phyloP scores from a whole-genome alignment of 441 rosid species.

The Gossypium davidsonii region DNA sequence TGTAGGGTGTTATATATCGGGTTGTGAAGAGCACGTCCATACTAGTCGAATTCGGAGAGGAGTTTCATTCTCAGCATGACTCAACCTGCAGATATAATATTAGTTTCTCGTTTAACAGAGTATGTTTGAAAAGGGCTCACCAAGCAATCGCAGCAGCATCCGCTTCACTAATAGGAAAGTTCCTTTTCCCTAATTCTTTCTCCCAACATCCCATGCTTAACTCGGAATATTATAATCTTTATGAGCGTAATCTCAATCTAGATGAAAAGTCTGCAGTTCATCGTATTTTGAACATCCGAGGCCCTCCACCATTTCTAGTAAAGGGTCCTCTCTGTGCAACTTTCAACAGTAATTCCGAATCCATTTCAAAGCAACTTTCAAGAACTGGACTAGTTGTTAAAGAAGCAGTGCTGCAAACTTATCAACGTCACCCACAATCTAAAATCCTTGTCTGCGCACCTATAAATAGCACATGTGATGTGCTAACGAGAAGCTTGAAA shows the following conservation, averaged over 20 bases:
- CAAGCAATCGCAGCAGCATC: constrained; percentile 36
- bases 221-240: not conserved
- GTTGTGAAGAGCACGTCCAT: constrained; percentile 23
- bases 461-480: constrained; percentile 33
- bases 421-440: not conserved
- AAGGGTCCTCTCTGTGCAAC: constrained; percentile 24
- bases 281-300: constrained; percentile 20
- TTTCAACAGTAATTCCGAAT: not conserved
- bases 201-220: not conserved
- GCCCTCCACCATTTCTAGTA: constrained; percentile 32
- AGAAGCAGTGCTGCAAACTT: constrained; percentile 27
- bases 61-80: constrained; percentile 29
- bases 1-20: constrained; percentile 32
- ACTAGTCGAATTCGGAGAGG: constrained; percentile 34
- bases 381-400: constrained; percentile 21
- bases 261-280: constrained; percentile 15
- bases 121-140: constrained; percentile 38
- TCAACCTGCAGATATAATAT: constrained; percentile 25
- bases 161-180: constrained; percentile 18
- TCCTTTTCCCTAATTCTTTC: constrained; percentile 27
- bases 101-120: constrained; percentile 40
- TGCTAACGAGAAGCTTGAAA: constrained; percentile 30
- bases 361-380: constrained; percentile 10
- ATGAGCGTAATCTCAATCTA: constrained; percentile 5
- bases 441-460: constrained; percentile 33